These are phyloP conservation scores for Mitragyna speciosa DNA, from an alignment of 257 asterid genomes.

Conservation along the genomic window DNA sequence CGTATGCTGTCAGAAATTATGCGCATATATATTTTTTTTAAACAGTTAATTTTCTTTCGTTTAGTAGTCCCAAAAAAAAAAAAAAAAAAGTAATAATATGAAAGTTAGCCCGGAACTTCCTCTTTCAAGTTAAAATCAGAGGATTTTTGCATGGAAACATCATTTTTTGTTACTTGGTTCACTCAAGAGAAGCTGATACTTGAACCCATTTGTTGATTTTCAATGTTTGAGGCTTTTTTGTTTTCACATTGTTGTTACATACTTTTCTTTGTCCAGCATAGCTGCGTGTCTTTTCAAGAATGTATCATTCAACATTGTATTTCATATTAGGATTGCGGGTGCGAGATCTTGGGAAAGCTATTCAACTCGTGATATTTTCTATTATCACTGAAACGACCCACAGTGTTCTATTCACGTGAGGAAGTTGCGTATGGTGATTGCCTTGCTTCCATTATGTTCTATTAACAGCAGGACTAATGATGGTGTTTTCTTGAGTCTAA, in stretches of 20 bases:
- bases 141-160: background rate
- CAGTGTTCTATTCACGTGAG: background rate
- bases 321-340: background rate
- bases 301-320: background rate
- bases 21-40: too few relatives aligned
- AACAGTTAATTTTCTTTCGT: background rate
- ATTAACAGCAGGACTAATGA: too few relatives aligned
- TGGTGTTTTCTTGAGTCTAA: background rate
- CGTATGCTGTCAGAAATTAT: too few relatives aligned
- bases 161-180: too few relatives aligned
- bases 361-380: background rate
- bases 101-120: background rate
- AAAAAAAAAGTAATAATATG: too few relatives aligned
- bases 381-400: background rate
- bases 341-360: background rate
- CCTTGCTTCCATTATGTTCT: background rate
- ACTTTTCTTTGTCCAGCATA: background rate
- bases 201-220: background rate
- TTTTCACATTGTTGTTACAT: background rate
- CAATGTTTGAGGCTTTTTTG: background rate
- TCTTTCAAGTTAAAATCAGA: background rate
- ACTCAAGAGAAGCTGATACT: background rate
- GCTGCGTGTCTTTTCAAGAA: background rate
- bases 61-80: too few relatives aligned
- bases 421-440: background rate